Base-by-base conservation (phyloP, 1,284 basidiomycete genomes). In the Omphalotus olearius region DNA sequence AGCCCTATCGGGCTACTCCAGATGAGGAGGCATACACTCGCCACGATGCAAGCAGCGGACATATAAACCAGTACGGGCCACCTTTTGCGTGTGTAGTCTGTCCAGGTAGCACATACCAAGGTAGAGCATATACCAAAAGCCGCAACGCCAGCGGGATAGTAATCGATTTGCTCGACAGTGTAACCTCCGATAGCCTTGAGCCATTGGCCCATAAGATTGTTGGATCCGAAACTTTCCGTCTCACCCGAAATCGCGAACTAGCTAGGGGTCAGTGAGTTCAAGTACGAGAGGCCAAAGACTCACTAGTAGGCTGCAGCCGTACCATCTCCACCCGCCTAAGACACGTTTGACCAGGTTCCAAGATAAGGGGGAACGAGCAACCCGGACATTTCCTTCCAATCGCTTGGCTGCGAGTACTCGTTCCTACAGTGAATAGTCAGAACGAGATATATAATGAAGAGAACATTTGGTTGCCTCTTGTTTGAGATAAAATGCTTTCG, bases 161-260 rank as follows among this genome's bases (percentile, higher is more conserved):
- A 82, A 59, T 86, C 82, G 16, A 78, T 75, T 63, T 85, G 80
- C 56, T 82, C 78, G 3, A 84, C 75, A 11, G 77, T 75, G 62
- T 78, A 85, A 1, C 78, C 79, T 7, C 80, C 79, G 14, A 79
- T 73, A 9, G 79, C 73, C 59, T 82, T 81, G 48, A 88, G 72
- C 82, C 83, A 88, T 60, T 88, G 84, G 7, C 85, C 83, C 84
- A 88, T 88, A 35, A 88, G 65, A 63, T 84, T 84, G 62, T 88
- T 89, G 30, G 82, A 81, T 5, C 85, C 83, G 40, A 88, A 82
- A 53, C 76, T 78, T 60, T 88, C 87, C 0, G 82, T 79, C 65
- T 88, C 84, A 2, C 82, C 83, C 2, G 80, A 82, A 47, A 85
- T 71, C 4, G 78, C 78, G 56, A 84, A 83, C 79, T 83, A 17